Percentiles rank a stretch among this genome's conserved stretches.
Conservation (phyloP, 148 eudicot genomes). For the Amaranthus cruentus region DNA sequence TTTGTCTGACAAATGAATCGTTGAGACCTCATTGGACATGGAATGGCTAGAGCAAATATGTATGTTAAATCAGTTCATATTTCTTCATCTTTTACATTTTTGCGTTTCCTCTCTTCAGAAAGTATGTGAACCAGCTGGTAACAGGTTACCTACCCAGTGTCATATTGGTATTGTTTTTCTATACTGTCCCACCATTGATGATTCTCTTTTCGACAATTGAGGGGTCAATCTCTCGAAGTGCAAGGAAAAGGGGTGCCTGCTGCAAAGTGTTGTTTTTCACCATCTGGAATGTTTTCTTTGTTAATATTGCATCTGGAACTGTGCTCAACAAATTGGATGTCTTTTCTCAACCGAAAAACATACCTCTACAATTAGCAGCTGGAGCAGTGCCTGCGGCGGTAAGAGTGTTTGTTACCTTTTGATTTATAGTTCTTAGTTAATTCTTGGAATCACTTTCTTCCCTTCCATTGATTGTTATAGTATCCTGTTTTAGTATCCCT, state of each 20-base stretch:
- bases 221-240: slow-evolving; percentile 87
- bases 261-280: slow-evolving; percentile 64
- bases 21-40: not conserved
- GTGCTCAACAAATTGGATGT: slow-evolving; percentile 44
- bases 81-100: not conserved
- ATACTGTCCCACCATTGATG: slow-evolving; percentile 76
- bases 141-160: slow-evolving; percentile 95
- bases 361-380: slow-evolving; percentile 64
- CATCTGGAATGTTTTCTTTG: slow-evolving; percentile 95
- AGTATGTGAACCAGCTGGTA: slow-evolving; percentile 38
- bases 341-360: slow-evolving; percentile 40
- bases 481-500: too few species aligned
- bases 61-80: not conserved
- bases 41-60: slow-evolving; percentile 1
- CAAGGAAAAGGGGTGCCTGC: slow-evolving; percentile 83
- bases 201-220: slow-evolving; percentile 76
- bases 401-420: slow-evolving; percentile 14
- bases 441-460: too few species aligned
- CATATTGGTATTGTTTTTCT: slow-evolving; percentile 62
- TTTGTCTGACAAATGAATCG: not conserved
- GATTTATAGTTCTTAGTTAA: not conserved
- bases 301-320: slow-evolving; percentile 66
- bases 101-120: slow-evolving; percentile 41
- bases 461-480: too few species aligned
- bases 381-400: slow-evolving; percentile 74